These are phyloP conservation scores for Trichoderma aggressivum DNA, from an alignment of 2,329 filamentous ascomycete genomes.

Conservation along the genomic window DNA sequence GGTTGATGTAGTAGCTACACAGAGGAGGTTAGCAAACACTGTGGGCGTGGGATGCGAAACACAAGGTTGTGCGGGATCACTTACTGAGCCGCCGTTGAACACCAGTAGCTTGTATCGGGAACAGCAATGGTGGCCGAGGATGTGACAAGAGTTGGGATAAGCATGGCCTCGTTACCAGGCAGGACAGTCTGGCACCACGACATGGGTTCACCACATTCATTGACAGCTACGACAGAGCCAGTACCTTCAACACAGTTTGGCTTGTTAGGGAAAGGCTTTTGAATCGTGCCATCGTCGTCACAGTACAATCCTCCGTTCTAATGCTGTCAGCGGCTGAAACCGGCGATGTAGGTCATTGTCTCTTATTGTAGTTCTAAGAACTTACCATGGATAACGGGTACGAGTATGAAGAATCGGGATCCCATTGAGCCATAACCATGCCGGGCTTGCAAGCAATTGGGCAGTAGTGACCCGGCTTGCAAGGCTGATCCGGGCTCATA, in stretches of 20 bases:
- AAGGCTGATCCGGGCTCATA: slow-evolving; percentile 71
- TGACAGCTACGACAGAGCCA: slow-evolving; percentile 62
- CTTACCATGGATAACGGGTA: slow-evolving; percentile 71
- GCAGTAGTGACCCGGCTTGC: slow-evolving; percentile 65
- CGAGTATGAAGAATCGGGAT: slow-evolving; percentile 63
- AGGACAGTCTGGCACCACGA: slow-evolving; percentile 78
- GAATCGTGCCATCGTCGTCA: slow-evolving; percentile 60
- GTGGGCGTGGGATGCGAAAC: background rate
- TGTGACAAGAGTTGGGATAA: slow-evolving; percentile 70
- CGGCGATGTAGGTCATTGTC: background rate
- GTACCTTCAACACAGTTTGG: slow-evolving; percentile 69
- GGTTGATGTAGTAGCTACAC: slow-evolving; percentile 70
- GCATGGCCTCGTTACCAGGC: slow-evolving; percentile 77
- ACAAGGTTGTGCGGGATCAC: slow-evolving; percentile 26
- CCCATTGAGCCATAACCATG: slow-evolving; percentile 77
- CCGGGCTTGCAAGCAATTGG: slow-evolving; percentile 74
- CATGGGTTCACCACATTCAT: slow-evolving; percentile 59
- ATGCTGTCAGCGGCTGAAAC: background rate
- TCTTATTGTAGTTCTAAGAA: slow-evolving; percentile 17
- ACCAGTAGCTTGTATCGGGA: slow-evolving; percentile 68
- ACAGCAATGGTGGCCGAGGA: slow-evolving; percentile 62
- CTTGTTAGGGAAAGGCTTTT: slow-evolving; percentile 65
- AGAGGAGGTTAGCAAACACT: background rate
- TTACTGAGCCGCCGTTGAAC: slow-evolving; percentile 69
- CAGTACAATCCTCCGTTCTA: slow-evolving; percentile 76